Percentiles rank a stretch among this genome's conserved stretches.
Conservation (phyloP, 345 rosid genomes). For the Citrus unshiu region DNA sequence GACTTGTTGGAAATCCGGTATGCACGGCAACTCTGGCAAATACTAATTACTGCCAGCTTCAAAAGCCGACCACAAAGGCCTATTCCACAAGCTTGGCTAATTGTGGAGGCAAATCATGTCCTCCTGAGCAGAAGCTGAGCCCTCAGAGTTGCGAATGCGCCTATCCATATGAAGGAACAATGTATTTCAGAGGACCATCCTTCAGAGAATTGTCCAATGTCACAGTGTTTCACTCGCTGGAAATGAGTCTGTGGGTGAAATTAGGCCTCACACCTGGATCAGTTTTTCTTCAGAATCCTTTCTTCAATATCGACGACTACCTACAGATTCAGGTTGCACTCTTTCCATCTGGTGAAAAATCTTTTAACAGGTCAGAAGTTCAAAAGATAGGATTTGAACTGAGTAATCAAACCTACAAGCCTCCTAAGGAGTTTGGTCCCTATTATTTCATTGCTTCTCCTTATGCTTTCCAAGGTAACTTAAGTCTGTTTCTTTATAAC, state of each 20-base stretch:
- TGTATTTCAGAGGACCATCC: conserved; percentile 73
- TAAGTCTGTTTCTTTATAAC: not conserved
- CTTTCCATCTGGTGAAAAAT: conserved; percentile 58
- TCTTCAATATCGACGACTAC: conserved; percentile 82
- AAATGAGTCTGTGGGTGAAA: conserved; percentile 76
- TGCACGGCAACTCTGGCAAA: conserved; percentile 58
- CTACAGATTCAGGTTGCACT: conserved; percentile 79
- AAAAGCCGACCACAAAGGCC: conserved; percentile 45
- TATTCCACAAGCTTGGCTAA: conserved; percentile 76
- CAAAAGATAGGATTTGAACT: conserved; percentile 72
- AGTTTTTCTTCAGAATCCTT: conserved; percentile 73
- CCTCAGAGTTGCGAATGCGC: conserved; percentile 95
- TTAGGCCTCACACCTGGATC: conserved; percentile 79
- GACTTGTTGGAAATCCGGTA: conserved; percentile 88
- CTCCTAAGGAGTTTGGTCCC: conserved; percentile 82
- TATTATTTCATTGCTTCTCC: conserved; percentile 84
- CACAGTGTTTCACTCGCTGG: conserved; percentile 61
- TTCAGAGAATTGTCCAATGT: conserved; percentile 69
- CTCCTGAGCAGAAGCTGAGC: conserved; percentile 64
- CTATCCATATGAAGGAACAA: conserved; percentile 80
- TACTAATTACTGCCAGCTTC: conserved; percentile 70
- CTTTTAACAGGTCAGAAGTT: conserved; percentile 62
- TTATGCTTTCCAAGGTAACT: conserved; percentile 78
- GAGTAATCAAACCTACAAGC: conserved; percentile 84
- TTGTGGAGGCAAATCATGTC: conserved; percentile 64